A percentile compares a stretch with the other conserved stretches of the same genome.
phyloP scores from a whole-genome alignment of 257 asterid genomes.

The Mentha longifolia region DNA sequence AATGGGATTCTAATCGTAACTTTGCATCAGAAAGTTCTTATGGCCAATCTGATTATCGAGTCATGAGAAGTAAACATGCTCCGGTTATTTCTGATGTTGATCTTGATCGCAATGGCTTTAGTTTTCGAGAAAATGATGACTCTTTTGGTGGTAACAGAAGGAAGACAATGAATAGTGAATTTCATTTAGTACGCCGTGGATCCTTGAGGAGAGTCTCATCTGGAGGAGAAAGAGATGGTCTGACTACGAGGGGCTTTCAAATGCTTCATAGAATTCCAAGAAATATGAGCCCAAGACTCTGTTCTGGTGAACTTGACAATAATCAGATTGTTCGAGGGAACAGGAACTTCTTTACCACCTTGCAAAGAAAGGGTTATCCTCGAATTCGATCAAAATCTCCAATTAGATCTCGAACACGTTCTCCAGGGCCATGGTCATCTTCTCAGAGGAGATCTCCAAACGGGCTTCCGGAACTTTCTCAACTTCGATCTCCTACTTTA shows the following conservation, averaged over 20 bases:
- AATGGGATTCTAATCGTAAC: conserved; percentile 69
- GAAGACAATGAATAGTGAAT: conserved; percentile 56
- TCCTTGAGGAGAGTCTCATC: conserved; percentile 65
- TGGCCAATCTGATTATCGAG: conserved; percentile 56
- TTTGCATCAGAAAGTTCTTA: conserved; percentile 55
- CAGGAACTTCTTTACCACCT: conserved; percentile 51
- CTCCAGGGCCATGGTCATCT: conserved; percentile 80
- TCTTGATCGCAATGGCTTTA: conserved; percentile 55
- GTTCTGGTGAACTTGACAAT: conserved; percentile 48
- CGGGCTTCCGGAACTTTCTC: conserved; percentile 52
- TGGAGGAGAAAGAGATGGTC: conserved; percentile 55
- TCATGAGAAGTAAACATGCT: conserved; percentile 56
- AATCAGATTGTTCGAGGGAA: conserved; percentile 57
- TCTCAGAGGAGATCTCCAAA: conserved; percentile 73
- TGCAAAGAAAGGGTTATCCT: conserved; percentile 65
- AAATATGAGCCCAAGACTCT: conserved; percentile 57
- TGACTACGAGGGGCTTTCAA: conserved; percentile 46
- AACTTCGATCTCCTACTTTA: conserved; percentile 62
- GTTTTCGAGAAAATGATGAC: conserved; percentile 42
- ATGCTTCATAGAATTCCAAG: conserved; percentile 56
- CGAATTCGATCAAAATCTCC: conserved; percentile 76
- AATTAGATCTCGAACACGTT: conserved; percentile 59
- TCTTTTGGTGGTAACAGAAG: conserved; percentile 47
- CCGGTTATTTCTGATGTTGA: conserved; percentile 49
- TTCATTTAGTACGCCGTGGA: conserved; percentile 48